These are phyloP conservation scores for Dioszegia aurantiaca DNA, from an alignment of 768 basidiomycete species.

Conservation along the genomic window DNA sequence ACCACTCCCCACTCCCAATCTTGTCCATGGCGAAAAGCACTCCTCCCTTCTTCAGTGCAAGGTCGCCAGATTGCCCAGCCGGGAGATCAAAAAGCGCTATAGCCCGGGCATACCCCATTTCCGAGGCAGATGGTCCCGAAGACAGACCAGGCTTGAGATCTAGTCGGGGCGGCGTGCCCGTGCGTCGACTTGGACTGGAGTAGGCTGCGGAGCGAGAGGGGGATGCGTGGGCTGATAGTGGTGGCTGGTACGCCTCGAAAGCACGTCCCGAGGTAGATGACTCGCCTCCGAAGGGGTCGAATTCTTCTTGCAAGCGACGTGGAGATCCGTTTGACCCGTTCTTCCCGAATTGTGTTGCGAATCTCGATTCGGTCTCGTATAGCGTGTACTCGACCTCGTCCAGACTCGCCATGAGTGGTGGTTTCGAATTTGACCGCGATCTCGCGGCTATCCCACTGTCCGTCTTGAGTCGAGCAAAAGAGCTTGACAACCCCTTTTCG, in stretches of 20 bases:
- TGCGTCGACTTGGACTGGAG: not conserved
- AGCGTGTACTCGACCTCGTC: conserved; percentile 37
- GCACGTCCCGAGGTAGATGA: conserved; percentile 14
- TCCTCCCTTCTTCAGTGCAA: conserved; percentile 63
- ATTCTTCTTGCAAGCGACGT: conserved; percentile 1
- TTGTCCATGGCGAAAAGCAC: conserved; percentile 68
- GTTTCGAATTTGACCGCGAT: conserved; percentile 26
- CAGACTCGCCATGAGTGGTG: conserved; percentile 17
- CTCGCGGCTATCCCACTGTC: conserved; percentile 10
- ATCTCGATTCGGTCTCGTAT: conserved; percentile 29
- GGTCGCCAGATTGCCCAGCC: conserved; percentile 73
- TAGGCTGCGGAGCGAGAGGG: conserved; percentile 1
- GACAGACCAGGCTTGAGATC: conserved; percentile 20
- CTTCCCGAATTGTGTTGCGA: conserved; percentile 17
- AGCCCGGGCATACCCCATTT: conserved; percentile 57
- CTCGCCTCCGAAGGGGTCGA: conserved; percentile 7
- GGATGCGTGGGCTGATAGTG: not conserved
- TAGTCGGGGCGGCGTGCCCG: conserved; percentile 20
- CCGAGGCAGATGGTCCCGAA: conserved; percentile 27
- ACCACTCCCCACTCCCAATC: conserved; percentile 55
- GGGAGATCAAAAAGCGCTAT: conserved; percentile 72
- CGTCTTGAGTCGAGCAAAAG: conserved; percentile 17
- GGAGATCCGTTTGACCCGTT: not conserved
- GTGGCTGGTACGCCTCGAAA: conserved; percentile 9
- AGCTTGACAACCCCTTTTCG: conserved; percentile 27